Conservation (phyloP, 345 rosid genomes). For the Populus ilicifolia region DNA sequence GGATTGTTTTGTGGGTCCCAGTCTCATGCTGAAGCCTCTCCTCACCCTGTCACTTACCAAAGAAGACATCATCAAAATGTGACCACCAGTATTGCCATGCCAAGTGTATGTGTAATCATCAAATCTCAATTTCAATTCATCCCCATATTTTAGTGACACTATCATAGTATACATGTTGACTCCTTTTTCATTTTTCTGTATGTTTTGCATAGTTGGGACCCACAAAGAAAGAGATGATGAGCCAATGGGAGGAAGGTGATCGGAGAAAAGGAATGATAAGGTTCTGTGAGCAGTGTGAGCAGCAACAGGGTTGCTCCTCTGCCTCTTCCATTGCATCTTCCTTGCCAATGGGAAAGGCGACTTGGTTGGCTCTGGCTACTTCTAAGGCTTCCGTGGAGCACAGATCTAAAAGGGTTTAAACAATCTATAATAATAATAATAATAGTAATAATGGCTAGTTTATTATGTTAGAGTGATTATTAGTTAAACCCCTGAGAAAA, state of each 20-base stretch:
- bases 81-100: slow-evolving; percentile 6
- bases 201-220: slow-evolving; percentile 19
- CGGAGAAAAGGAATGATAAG: slow-evolving; percentile 6
- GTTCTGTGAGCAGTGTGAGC: slow-evolving; percentile 3
- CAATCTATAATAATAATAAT: not conserved
- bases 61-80: slow-evolving; percentile 29
- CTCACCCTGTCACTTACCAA: slow-evolving; percentile 36
- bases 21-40: slow-evolving; percentile 15
- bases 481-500: not conserved
- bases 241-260: slow-evolving; percentile 1
- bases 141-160: not conserved
- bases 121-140: not conserved
- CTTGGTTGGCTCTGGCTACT: slow-evolving; percentile 31
- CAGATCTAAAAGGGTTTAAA: slow-evolving; percentile 15
- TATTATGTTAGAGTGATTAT: not conserved
- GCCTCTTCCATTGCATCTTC: slow-evolving; percentile 11
- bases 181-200: not conserved
- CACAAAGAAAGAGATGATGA: slow-evolving; percentile 19
- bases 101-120: slow-evolving; percentile 16
- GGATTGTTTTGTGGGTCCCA: slow-evolving; percentile 8
- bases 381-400: slow-evolving; percentile 16
- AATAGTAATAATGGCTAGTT: not conserved
- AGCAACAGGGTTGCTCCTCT: slow-evolving; percentile 12
- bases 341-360: slow-evolving; percentile 7
- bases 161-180: not conserved